These are phyloP conservation scores for Candida mattraensis DNA, from an alignment of 805 yeast species.

Conservation along the genomic window DNA sequence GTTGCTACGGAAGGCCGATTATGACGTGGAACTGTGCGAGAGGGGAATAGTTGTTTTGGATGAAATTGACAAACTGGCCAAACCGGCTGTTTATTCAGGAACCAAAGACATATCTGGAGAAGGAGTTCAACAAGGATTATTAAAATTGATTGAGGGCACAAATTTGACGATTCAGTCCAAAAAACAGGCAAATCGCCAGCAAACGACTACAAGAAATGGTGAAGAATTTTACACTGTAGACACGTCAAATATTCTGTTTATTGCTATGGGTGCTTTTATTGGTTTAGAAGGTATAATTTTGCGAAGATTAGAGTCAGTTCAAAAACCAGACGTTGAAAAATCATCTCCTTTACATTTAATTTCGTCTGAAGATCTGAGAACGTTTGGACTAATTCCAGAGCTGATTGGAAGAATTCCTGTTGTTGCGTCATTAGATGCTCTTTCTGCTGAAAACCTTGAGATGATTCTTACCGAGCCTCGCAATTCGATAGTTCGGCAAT, in stretches of 20 bases:
- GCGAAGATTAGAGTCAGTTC: slow-evolving; percentile 34
- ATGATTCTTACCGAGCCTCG: slow-evolving; percentile 55
- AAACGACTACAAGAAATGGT: slow-evolving; percentile 7
- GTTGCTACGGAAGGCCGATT: slow-evolving; percentile 48
- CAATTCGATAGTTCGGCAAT: slow-evolving; percentile 54
- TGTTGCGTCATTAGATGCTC: slow-evolving; percentile 47
- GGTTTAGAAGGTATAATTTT: slow-evolving; percentile 52
- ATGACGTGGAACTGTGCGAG: slow-evolving; percentile 52
- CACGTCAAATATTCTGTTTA: slow-evolving; percentile 55
- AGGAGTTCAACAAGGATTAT: slow-evolving; percentile 61
- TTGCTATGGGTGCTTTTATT: slow-evolving; percentile 62
- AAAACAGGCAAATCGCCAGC: slow-evolving; percentile 17
- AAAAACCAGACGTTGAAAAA: slow-evolving; percentile 15
- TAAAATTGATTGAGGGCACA: slow-evolving; percentile 59
- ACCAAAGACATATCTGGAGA: slow-evolving; percentile 63
- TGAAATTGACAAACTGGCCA: slow-evolving; percentile 58
- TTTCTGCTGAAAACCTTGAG: slow-evolving; percentile 44
- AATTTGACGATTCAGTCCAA: slow-evolving; percentile 44
- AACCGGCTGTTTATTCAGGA: slow-evolving; percentile 45
- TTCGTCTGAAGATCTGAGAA: slow-evolving; percentile 49
- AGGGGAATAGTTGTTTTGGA: slow-evolving; percentile 60
- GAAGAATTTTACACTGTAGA: slow-evolving; percentile 48
- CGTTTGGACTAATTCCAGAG: slow-evolving; percentile 60
- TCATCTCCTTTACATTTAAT: slow-evolving; percentile 47
- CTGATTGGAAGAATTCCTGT: slow-evolving; percentile 59